Conservation (phyloP, 768 basidiomycete species). For the Lactarius vividus region DNA sequence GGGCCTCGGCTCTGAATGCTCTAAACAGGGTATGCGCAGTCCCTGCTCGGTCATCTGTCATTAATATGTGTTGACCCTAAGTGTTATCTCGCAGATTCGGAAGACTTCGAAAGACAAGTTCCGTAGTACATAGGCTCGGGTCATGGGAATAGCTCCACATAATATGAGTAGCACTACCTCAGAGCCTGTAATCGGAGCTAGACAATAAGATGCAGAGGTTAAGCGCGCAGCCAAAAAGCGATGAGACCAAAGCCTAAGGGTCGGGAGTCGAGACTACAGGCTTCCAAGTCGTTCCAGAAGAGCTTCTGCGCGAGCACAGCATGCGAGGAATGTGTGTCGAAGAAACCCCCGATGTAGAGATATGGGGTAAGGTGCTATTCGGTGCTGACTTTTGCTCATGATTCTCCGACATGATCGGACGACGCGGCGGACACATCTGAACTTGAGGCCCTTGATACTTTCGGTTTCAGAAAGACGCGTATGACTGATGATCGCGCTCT, state of each 20-base stretch:
- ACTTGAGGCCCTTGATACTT: neutral
- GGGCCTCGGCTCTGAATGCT: neutral
- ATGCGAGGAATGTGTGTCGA: neutral
- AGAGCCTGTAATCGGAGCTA: neutral
- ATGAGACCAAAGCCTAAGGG: neutral
- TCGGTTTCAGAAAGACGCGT: neutral
- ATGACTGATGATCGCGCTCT: neutral
- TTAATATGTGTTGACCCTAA: neutral
- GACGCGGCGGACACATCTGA: neutral
- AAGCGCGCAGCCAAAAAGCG: neutral
- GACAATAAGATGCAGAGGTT: neutral
- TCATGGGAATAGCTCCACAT: neutral
- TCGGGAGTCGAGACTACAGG: neutral
- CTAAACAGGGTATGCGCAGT: neutral
- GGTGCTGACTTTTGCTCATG: neutral
- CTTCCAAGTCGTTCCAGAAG: neutral
- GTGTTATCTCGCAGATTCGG: neutral
- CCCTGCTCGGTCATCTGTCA: neutral
- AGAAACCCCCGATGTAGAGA: neutral
- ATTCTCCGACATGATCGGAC: neutral
- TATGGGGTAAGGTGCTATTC: neutral
- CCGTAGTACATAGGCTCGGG: neutral
- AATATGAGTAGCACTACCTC: neutral
- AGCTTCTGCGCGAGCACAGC: neutral
- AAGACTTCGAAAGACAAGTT: neutral